phyloP scores from a whole-genome alignment of 2,329 filamentous ascomycete species.

The Fusarium stilboides region DNA sequence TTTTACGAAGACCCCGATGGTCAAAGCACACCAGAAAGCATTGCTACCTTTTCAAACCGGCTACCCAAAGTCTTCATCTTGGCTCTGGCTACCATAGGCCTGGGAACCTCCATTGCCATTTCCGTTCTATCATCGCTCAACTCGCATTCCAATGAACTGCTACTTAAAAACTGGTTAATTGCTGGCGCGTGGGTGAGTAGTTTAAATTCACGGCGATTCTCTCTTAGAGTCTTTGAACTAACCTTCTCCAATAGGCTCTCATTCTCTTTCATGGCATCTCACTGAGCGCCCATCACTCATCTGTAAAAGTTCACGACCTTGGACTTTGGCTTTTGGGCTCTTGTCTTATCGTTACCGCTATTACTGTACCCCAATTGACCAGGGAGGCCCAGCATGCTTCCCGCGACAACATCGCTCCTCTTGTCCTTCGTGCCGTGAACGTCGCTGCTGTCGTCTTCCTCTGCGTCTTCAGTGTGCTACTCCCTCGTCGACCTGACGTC shows the following conservation, averaged over 20 bases:
- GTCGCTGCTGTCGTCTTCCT: slow-evolving; percentile 62
- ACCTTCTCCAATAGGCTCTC: slow-evolving; percentile 59
- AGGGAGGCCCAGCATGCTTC: slow-evolving; percentile 53
- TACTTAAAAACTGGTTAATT: slow-evolving; percentile 72
- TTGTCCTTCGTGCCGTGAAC: slow-evolving; percentile 64
- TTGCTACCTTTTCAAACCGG: slow-evolving; percentile 73
- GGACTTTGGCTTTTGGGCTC: slow-evolving; percentile 68
- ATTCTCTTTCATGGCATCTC: slow-evolving; percentile 67
- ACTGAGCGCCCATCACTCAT: slow-evolving; percentile 64
- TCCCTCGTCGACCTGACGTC: slow-evolving; percentile 79
- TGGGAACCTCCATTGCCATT: slow-evolving; percentile 69
- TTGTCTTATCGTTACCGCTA: slow-evolving; percentile 59
- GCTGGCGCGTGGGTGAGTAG: slow-evolving; percentile 75
- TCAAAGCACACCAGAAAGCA: slow-evolving; percentile 74
- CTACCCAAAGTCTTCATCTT: slow-evolving; percentile 70
- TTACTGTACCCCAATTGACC: slow-evolving; percentile 63
- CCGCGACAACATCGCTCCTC: slow-evolving; percentile 56
- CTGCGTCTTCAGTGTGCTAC: slow-evolving; percentile 64
- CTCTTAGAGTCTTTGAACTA: slow-evolving; percentile 1
- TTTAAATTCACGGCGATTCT: not conserved
- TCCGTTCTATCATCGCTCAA: slow-evolving; percentile 67
- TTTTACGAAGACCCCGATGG: slow-evolving; percentile 80
- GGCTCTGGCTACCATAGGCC: slow-evolving; percentile 67
- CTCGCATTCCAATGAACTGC: slow-evolving; percentile 55
- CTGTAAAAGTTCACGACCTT: slow-evolving; percentile 67